These are phyloP conservation scores for Echeveria elegans DNA, from an alignment of 164 flowering plant genomes.

Conservation along the genomic window DNA sequence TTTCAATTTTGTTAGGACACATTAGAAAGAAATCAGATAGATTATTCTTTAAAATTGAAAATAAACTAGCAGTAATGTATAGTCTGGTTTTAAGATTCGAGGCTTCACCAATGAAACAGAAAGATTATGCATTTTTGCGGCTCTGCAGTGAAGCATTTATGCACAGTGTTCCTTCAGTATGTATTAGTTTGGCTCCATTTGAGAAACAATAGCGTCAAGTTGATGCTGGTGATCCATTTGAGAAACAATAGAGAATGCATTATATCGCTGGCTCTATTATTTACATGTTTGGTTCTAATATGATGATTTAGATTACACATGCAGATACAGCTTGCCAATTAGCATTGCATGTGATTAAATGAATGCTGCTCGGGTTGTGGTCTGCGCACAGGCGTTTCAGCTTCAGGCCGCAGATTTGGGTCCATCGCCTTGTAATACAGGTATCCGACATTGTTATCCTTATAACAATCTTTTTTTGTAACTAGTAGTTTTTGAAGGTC, in stretches of 20 bases:
- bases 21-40: conserved; percentile 14
- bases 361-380: neutral
- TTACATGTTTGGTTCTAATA: neutral
- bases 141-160: too few species aligned
- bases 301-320: conserved; percentile 3
- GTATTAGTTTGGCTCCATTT: neutral
- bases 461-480: neutral
- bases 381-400: neutral
- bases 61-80: neutral
- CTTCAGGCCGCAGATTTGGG: neutral
- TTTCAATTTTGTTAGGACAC: neutral
- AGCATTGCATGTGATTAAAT: conserved; percentile 1
- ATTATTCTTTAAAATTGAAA: conserved; percentile 22
- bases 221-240: neutral
- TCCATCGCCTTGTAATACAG: neutral
- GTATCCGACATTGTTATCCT: neutral
- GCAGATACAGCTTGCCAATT: neutral
- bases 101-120: conserved; percentile 1
- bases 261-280: neutral
- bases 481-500: neutral
- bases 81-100: neutral
- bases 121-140: too few species aligned
- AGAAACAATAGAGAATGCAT: neutral
- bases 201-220: neutral
- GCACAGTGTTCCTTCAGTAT: neutral